Percentiles rank a stretch among this genome's conserved stretches.
Conservation (phyloP, 2,329 filamentous ascomycete species). For the Didymella pinodella region DNA sequence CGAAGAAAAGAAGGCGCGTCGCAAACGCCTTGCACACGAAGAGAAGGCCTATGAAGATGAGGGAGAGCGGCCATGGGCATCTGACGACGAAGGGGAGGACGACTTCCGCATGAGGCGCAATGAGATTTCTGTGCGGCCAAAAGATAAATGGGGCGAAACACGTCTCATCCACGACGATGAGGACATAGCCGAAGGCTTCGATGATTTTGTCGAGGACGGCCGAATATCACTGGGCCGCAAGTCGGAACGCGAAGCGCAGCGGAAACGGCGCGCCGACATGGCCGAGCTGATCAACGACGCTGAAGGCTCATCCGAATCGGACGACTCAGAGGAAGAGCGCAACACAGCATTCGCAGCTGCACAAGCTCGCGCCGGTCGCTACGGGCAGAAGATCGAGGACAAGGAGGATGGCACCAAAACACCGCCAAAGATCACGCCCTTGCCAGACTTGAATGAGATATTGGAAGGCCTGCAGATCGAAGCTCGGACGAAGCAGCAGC, state of each 20-base stretch:
- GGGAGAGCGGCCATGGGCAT: conserved; percentile 53
- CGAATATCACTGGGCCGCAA: conserved; percentile 78
- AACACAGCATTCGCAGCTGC: conserved; percentile 85
- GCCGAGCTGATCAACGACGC: conserved; percentile 82
- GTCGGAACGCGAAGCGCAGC: conserved; percentile 75
- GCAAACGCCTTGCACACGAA: conserved; percentile 80
- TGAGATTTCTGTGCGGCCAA: conserved; percentile 60
- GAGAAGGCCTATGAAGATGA: conserved; percentile 65
- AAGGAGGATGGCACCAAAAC: conserved; percentile 61
- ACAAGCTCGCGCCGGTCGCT: conserved; percentile 87
- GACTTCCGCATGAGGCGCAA: conserved; percentile 50
- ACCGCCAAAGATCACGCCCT: conserved; percentile 76
- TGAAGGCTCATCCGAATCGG: conserved; percentile 75
- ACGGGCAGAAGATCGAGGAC: conserved; percentile 63
- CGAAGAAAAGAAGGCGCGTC: conserved; percentile 85
- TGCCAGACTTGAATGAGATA: conserved; percentile 76
- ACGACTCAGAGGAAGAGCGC: conserved; percentile 68
- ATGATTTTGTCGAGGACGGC: conserved; percentile 88
- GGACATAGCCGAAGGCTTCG: conserved; percentile 91
- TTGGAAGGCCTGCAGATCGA: conserved; percentile 69
- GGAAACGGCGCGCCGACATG: conserved; percentile 77
- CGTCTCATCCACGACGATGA: conserved; percentile 86
- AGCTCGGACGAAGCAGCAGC: conserved; percentile 67
- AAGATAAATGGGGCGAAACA: conserved; percentile 71
- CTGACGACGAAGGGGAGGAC: conserved; percentile 50